Conservation (phyloP, 768 basidiomycete genomes). For the Podaxis pistillaris region DNA sequence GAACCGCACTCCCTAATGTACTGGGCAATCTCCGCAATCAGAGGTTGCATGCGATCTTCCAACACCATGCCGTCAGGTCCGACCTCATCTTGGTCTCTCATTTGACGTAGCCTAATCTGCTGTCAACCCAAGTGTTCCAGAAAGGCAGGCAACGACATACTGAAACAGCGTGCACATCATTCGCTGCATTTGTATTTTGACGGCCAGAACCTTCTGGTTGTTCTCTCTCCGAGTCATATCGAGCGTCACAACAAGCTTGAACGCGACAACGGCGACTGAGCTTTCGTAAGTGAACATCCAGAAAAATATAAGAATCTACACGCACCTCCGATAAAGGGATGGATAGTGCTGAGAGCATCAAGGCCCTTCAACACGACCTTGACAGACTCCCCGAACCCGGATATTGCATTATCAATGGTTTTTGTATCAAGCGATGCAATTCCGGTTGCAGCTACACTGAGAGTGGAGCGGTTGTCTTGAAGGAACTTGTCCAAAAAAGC, state of each 20-base stretch:
- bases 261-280: conserved; percentile 48
- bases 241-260: conserved; percentile 45
- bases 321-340: conserved; percentile 37
- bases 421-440: conserved; percentile 13
- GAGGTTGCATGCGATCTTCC: conserved; percentile 27
- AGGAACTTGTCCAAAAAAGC: conserved; percentile 22
- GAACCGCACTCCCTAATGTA: conserved; percentile 44
- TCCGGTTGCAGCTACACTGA: not conserved
- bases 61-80: conserved; percentile 32
- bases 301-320: not conserved
- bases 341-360: conserved; percentile 30
- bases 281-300: conserved; percentile 5
- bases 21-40: conserved; percentile 29
- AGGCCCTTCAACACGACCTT: conserved; percentile 30
- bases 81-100: conserved; percentile 21
- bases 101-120: conserved; percentile 26
- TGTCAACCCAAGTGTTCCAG: not conserved
- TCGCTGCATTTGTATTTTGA: conserved; percentile 49
- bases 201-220: conserved; percentile 43
- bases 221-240: conserved; percentile 50
- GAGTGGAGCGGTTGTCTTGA: conserved; percentile 16
- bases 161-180: conserved; percentile 47
- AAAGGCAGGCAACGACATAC: conserved; percentile 27
- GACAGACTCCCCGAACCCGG: conserved; percentile 26
- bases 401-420: conserved; percentile 25